Evolutionary conservation across 2,329 filamentous ascomycete genomes (phyloP), one percentile per base, ranked within the genome.

Genomic region (Zymoseptoria pseudotritici): DNA sequence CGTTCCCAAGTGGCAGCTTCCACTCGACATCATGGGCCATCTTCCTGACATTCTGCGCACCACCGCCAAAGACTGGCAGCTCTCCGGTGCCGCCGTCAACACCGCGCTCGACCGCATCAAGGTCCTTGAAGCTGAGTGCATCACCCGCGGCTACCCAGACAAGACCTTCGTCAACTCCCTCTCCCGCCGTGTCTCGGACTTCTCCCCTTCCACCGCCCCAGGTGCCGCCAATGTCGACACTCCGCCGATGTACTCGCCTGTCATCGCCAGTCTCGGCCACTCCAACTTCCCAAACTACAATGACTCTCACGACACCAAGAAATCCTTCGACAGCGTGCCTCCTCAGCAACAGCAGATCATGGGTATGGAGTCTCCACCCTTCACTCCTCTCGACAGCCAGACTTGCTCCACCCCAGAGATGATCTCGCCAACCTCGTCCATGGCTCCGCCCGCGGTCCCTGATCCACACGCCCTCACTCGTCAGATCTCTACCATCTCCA

Each of bases 1-100:
- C 63, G 68, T 79, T 24, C 57, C 61, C 6, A 61, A 67, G 9
- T 80, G 75, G 74, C 67, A 69, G 53, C 68, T 77, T 54, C 71
- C 76, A 0, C 63, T 73, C 24, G 66, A 71, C 11, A 67, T 79
- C 24, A 71, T 73, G 69, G 61, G 69, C 26, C 67, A 64, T 29
- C 70, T 80, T 10, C 75, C 77, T 4, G 46, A 60, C 1, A 61
- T 70, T 17, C 66, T 80, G 13, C 66, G 71, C 55, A 63, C 68
- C 11, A 66, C 65, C 36, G 60, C 77, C 29, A 67, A 71, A 4
- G 69, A 73, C 31, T 72, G 79, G 66, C 73, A 76, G 63, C 73
- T 74, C 54, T 72, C 77, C 55, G 78, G 75, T 50, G 79, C 79
- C 19, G 77, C 77, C 46, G 73, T 79, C 36, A 69, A 73, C 63